These are phyloP conservation scores for Solanum infundibuliforme DNA, from an alignment of 257 asterid species.

Conservation along the genomic window DNA sequence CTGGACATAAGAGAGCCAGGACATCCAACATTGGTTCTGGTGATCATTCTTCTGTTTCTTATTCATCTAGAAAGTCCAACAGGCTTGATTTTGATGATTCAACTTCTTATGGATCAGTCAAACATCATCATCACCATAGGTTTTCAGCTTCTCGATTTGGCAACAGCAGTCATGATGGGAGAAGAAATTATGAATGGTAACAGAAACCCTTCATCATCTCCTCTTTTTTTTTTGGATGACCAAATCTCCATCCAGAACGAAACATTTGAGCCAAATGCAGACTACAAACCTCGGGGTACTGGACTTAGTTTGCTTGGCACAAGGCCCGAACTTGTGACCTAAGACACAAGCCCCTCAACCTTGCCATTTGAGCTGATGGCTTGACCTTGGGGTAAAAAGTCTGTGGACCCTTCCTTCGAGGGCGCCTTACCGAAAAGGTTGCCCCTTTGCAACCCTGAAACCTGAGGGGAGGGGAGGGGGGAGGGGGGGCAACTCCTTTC, in stretches of 20 bases:
- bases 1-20: constrained; percentile 24
- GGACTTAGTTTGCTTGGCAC: neutral
- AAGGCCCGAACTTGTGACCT: neutral
- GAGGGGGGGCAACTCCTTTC: neutral
- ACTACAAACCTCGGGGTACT: neutral
- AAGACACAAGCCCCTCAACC: neutral
- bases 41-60: constrained; percentile 31
- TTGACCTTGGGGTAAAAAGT: neutral
- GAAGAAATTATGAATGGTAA: constrained; percentile 33
- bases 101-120: constrained; percentile 20
- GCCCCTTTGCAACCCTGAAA: neutral
- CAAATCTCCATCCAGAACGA: neutral
- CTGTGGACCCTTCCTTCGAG: neutral
- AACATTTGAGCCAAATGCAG: neutral
- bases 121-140: constrained; percentile 20
- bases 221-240: neutral
- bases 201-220: neutral
- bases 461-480: no score
- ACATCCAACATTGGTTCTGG: constrained; percentile 10
- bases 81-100: constrained; percentile 19
- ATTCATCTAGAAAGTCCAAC: constrained; percentile 21
- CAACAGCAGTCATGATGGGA: constrained; percentile 21
- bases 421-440: neutral
- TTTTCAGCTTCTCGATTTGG: constrained; percentile 49
- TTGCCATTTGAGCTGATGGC: neutral